These are phyloP conservation scores for Triangularia setosa DNA, from an alignment of 2,329 filamentous ascomycete species.

Conservation along the genomic window DNA sequence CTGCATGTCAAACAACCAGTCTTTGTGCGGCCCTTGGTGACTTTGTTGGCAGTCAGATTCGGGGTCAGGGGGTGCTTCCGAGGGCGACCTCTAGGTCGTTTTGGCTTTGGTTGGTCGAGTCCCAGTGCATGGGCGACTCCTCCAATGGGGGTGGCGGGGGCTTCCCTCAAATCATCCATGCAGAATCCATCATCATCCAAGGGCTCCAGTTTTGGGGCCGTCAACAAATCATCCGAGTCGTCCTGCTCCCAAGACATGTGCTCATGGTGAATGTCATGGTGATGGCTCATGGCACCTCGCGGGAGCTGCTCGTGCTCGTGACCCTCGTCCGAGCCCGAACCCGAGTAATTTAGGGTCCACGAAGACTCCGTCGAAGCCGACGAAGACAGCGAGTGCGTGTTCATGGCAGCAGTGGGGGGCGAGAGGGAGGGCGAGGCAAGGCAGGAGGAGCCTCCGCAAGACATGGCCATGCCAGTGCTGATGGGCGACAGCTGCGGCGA, in stretches of 20 bases:
- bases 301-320: conserved; percentile 5
- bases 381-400: conserved; percentile 45
- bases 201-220: conserved; percentile 55
- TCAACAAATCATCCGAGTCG: conserved; percentile 40
- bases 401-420: conserved; percentile 41
- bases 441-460: conserved; percentile 22
- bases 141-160: conserved; percentile 32
- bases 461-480: conserved; percentile 47
- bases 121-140: conserved; percentile 23
- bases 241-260: conserved; percentile 44
- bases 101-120: conserved; percentile 41
- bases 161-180: conserved; percentile 49
- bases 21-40: conserved; percentile 72
- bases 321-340: conserved; percentile 26
- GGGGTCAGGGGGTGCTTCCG: conserved; percentile 72
- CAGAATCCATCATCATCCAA: conserved; percentile 52
- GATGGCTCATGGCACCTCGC: neutral
- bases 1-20: conserved; percentile 66
- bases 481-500: conserved; percentile 40
- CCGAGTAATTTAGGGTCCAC: conserved; percentile 41
- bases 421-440: conserved; percentile 33
- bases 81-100: conserved; percentile 73
- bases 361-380: conserved; percentile 43
- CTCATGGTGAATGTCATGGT: conserved; percentile 30
- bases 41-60: conserved; percentile 57